Base-by-base conservation (phyloP, 345 rosid genomes). In the Linum trigynum region DNA sequence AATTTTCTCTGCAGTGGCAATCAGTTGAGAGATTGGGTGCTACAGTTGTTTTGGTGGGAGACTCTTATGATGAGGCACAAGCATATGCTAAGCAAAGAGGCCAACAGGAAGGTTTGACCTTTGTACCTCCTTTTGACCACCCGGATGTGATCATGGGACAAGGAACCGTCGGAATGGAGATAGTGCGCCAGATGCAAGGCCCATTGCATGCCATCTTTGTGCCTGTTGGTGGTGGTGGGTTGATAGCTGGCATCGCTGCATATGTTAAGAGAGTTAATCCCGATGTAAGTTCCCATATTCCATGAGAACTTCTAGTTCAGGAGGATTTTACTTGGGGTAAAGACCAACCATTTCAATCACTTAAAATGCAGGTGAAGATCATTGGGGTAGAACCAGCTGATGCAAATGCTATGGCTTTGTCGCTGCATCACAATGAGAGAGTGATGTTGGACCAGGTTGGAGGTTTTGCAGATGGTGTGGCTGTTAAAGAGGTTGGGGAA, bases 401-500 rank as follows among this genome's bases (percentile, higher is more conserved):
- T 68, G 97, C 99, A 53, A 94, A 94, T 79, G 92, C 99, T 14
- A 90, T 94, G 99, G 99, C 99, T 1, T 78, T 90, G 76, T 94
- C 99, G 8, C 77, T 94, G 51, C 95, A 94, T 79, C 87, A 85
- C 74, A 96, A 91, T 38, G 86, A 94, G 73, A 86, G 99, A 69
- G 90, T 94, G 74, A 76, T 85, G 57, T 70, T 94, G 78, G 87
- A 85, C 77, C 78, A 90, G 67, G 97, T 90, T 84, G 99, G 99
- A 62, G 88, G 96, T 59, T 94, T 90, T 72, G 99, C 97, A 17
- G 99, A 94, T 79, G 99, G 99, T 72, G 99, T 94, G 56, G 99
- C 99, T 63, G 97, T 88, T 70, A 94, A 91, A 83, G 95, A 81
- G 72, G 97, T 94, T 73, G 99, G 99, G 5, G 92, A 83, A 71